Evolutionary conservation across 2,329 filamentous ascomycete genomes (phyloP).

Genomic region (Clonostachys chloroleuca): DNA sequence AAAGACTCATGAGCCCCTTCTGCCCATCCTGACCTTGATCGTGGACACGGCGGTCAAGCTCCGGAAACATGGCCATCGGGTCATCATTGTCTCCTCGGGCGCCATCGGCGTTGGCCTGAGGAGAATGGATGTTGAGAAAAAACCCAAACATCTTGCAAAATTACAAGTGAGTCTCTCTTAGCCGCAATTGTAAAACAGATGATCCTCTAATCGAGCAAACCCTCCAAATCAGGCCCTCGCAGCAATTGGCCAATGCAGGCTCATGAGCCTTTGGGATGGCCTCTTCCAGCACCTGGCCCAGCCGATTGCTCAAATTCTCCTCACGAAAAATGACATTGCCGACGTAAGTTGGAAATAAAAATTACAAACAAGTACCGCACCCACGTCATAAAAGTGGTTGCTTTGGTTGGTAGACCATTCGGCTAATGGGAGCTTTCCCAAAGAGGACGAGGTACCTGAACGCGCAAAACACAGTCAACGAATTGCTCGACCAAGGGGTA

Average conservation of each 20-base stretch:
- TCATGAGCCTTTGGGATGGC: constrained; percentile 94
- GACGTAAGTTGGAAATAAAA: constrained; percentile 54
- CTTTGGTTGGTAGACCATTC: not conserved
- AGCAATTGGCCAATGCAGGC: constrained; percentile 90
- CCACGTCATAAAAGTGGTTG: not conserved
- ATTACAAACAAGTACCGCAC: too few species aligned
- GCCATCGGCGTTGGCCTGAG: constrained; percentile 92
- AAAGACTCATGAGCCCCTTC: constrained; percentile 84
- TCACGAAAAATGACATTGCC: constrained; percentile 94
- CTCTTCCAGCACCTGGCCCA: constrained; percentile 84
- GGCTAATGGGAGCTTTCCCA: not conserved
- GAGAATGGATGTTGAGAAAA: constrained; percentile 81
- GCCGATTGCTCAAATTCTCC: constrained; percentile 88
- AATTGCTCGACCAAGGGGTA: constrained; percentile 89
- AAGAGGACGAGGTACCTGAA: constrained; percentile 91
- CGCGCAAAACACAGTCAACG: constrained; percentile 89
- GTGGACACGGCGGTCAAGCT: constrained; percentile 90
- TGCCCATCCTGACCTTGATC: constrained; percentile 86
- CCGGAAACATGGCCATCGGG: constrained; percentile 84
- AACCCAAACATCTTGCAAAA: constrained; percentile 86
- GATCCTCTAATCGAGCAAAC: constrained; percentile 2
- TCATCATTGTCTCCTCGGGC: constrained; percentile 94
- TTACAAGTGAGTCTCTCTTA: constrained; percentile 56
- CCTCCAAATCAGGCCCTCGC: constrained; percentile 63
- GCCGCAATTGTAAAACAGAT: not conserved